Percentiles rank a stretch among this genome's conserved stretches.
Evolutionary conservation across 495 filamentous ascomycete species (phyloP).

Genomic region (Parathielavia hyrcaniae): DNA sequence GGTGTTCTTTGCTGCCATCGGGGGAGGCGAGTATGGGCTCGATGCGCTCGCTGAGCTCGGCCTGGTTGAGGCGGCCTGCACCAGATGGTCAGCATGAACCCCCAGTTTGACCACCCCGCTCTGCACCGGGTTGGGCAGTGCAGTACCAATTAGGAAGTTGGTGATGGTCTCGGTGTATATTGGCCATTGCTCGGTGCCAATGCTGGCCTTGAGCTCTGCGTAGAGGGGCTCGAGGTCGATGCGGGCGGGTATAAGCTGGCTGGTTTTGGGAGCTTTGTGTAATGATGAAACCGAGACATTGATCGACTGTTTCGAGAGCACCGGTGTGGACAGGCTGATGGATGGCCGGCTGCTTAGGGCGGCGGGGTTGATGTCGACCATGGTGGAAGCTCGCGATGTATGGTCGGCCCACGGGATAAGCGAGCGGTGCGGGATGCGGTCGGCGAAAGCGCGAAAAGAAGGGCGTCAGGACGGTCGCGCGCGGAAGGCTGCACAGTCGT

Average conservation of each 20-base stretch:
- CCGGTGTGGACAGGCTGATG: conserved; percentile 56
- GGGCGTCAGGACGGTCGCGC: conserved; percentile 38
- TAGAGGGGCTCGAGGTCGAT: conserved; percentile 90
- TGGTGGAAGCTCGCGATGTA: conserved; percentile 32
- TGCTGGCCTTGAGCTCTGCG: conserved; percentile 69
- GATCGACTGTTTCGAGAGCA: conserved; percentile 55
- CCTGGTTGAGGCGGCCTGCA: conserved; percentile 75
- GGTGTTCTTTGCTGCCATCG: conserved; percentile 64
- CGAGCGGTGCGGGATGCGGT: conserved; percentile 14
- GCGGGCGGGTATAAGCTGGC: conserved; percentile 61
- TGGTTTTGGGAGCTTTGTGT: conserved; percentile 58
- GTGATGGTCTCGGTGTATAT: conserved; percentile 79
- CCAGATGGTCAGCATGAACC: conserved; percentile 9
- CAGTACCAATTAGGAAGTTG: conserved; percentile 67
- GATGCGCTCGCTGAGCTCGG: conserved; percentile 71
- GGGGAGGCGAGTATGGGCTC: conserved; percentile 62
- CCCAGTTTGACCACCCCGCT: not conserved
- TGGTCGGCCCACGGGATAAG: conserved; percentile 7
- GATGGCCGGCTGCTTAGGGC: conserved; percentile 68
- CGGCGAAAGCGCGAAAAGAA: conserved; percentile 15
- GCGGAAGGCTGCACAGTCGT: conserved; percentile 38
- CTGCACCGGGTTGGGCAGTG: not conserved
- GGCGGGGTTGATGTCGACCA: conserved; percentile 82
- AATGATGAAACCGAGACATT: conserved; percentile 50
- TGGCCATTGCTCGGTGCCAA: conserved; percentile 76